phyloP scores from a whole-genome alignment of 139 green algal species.

The Astrephomene gubernaculifera region DNA sequence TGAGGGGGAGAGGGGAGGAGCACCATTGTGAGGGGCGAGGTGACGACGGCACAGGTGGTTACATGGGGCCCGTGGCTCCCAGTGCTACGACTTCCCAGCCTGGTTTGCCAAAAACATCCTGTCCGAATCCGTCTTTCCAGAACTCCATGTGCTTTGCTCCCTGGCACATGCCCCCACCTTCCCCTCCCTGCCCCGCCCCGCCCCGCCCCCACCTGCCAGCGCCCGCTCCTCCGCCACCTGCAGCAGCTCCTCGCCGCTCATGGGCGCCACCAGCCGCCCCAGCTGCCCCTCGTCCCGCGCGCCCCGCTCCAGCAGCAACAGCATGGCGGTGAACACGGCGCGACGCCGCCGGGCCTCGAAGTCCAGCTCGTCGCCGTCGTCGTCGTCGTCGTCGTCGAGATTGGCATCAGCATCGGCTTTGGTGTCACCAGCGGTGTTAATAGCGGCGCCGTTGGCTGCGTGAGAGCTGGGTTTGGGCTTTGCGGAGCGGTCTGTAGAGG shows the following conservation, averaged over 20 bases:
- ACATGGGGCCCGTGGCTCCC: too few relatives aligned
- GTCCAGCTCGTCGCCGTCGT: constrained; percentile 4
- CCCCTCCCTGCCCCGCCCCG: not conserved
- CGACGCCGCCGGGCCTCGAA: constrained; percentile 30
- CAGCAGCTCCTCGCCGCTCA: constrained; percentile 57
- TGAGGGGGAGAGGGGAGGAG: too few relatives aligned
- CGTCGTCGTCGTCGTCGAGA: not conserved
- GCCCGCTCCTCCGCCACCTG: constrained; percentile 65
- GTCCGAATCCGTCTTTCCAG: too few relatives aligned
- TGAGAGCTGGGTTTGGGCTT: too few relatives aligned
- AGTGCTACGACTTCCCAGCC: too few relatives aligned
- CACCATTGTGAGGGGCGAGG: too few relatives aligned
- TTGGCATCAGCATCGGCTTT: not conserved
- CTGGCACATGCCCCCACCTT: not conserved
- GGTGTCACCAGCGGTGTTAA: too few relatives aligned
- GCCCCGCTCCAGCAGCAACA: constrained; percentile 59
- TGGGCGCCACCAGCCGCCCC: constrained; percentile 26
- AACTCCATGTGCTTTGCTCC: too few relatives aligned
- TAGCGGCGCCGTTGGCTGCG: too few relatives aligned
- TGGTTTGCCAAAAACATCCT: too few relatives aligned
- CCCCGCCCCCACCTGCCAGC: constrained; percentile 32
- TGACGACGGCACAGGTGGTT: too few relatives aligned
- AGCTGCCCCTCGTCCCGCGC: constrained; percentile 38
- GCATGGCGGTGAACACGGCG: constrained; percentile 41
- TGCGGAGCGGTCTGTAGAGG: too few relatives aligned